phyloP scores from a whole-genome alignment of 805 yeast genomes.

The Saccharomycopsis fermentans region DNA sequence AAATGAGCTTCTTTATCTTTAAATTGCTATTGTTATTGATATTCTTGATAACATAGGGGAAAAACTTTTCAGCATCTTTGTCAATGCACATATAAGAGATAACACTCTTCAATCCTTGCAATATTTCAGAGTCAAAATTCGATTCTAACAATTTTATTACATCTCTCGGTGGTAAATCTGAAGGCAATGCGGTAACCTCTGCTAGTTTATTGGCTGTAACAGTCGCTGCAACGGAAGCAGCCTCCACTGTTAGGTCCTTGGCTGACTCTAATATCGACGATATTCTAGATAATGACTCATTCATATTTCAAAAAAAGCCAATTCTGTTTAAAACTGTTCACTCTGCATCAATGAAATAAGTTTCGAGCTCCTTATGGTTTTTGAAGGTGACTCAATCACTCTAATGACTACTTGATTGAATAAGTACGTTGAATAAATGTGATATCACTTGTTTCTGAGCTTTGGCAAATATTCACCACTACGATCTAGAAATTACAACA shows the following conservation, averaged over 20 bases:
- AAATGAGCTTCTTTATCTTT: conserved; percentile 61
- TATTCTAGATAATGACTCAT: conserved; percentile 49
- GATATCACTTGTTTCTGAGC: background rate
- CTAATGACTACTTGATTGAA: too few relatives aligned
- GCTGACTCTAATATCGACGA: conserved; percentile 75
- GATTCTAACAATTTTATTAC: conserved; percentile 59
- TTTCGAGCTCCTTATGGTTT: background rate
- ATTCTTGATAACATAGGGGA: conserved; percentile 85
- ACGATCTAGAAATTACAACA: background rate
- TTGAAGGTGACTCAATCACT: too few relatives aligned
- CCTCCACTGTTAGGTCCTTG: conserved; percentile 66
- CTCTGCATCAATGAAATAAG: background rate
- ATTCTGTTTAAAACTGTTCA: background rate
- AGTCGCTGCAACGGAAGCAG: conserved; percentile 70
- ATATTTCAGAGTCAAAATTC: conserved; percentile 52
- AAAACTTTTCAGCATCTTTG: conserved; percentile 38
- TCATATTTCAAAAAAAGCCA: conserved; percentile 27
- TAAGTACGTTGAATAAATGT: too few relatives aligned
- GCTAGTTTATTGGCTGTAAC: conserved; percentile 59
- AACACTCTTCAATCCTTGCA: conserved; percentile 50
- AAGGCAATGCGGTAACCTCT: conserved; percentile 40
- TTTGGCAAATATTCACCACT: background rate
- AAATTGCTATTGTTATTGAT: conserved; percentile 53
- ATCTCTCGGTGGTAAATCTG: conserved; percentile 49
- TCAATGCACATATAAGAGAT: conserved; percentile 35